A percentile compares a stretch with the other conserved stretches of the same genome.
Conservation (phyloP, 805 yeast species). For the Soucietia sequanensis region DNA sequence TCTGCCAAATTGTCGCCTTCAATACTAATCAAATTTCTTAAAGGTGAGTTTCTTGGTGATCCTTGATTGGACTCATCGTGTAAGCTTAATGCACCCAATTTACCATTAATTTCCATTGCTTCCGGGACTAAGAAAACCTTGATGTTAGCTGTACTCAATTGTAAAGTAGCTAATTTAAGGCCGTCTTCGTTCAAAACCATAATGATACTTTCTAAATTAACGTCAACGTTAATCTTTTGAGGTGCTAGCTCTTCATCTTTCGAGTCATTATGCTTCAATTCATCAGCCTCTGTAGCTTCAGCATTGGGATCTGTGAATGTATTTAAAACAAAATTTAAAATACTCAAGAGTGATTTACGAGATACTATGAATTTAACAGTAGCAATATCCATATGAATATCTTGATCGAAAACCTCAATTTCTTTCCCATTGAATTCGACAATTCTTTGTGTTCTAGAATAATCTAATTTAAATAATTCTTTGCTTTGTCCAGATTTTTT, state of each 20-base stretch:
- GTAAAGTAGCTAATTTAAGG: slow-evolving; percentile 73
- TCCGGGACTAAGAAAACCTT: slow-evolving; percentile 69
- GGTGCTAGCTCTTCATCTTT: slow-evolving; percentile 60
- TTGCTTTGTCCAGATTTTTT: slow-evolving; percentile 29
- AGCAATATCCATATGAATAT: slow-evolving; percentile 68
- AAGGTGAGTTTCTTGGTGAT: slow-evolving; percentile 54
- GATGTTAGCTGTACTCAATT: slow-evolving; percentile 71
- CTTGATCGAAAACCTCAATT: slow-evolving; percentile 76
- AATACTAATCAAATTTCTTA: slow-evolving; percentile 70
- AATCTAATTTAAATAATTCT: slow-evolving; percentile 58
- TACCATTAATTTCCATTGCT: slow-evolving; percentile 67
- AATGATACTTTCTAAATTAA: slow-evolving; percentile 70
- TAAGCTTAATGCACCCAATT: slow-evolving; percentile 73
- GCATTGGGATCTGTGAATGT: slow-evolving; percentile 87
- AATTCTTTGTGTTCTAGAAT: slow-evolving; percentile 56
- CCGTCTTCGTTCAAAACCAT: slow-evolving; percentile 81
- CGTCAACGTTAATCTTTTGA: slow-evolving; percentile 66
- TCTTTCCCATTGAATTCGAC: slow-evolving; percentile 52
- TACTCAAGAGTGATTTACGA: slow-evolving; percentile 72
- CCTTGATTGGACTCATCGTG: slow-evolving; percentile 74
- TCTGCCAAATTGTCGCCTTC: slow-evolving; percentile 83
- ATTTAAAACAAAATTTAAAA: slow-evolving; percentile 76
- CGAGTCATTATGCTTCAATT: slow-evolving; percentile 64
- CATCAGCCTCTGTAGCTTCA: slow-evolving; percentile 65
- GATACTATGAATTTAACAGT: slow-evolving; percentile 74